Conservation (phyloP, 1,284 basidiomycete species). For the Coniferiporia weirii region DNA sequence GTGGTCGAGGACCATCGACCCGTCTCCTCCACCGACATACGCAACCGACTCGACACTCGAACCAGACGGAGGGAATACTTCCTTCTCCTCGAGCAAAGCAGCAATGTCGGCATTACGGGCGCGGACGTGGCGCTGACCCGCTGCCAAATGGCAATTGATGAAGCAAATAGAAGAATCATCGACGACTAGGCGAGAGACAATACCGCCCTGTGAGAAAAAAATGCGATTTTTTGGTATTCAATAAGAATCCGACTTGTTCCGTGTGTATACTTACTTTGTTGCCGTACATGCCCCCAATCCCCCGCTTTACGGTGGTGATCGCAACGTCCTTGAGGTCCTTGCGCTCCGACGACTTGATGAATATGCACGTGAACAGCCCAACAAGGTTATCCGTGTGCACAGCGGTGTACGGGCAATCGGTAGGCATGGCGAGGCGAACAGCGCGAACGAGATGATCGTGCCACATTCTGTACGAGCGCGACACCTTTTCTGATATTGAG, state of each 20-base stretch:
- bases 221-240: no score
- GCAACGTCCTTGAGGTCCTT: slow-evolving; percentile 62
- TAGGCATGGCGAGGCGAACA: slow-evolving; percentile 64
- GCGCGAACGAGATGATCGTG: slow-evolving; percentile 75
- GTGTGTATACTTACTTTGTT: slow-evolving; percentile 68
- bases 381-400: slow-evolving; percentile 87
- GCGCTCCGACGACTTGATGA: slow-evolving; percentile 68
- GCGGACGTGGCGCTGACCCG: slow-evolving; percentile 81
- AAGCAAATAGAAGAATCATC: slow-evolving; percentile 92
- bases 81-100: slow-evolving; percentile 78
- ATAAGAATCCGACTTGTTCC: not conserved
- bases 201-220: slow-evolving; percentile 62
- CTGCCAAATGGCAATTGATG: slow-evolving; percentile 94
- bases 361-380: slow-evolving; percentile 85
- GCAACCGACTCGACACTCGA: slow-evolving; percentile 48
- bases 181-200: slow-evolving; percentile 84
- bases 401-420: slow-evolving; percentile 67
- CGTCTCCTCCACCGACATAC: slow-evolving; percentile 89
- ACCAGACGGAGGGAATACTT: slow-evolving; percentile 52
- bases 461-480: slow-evolving; percentile 84
- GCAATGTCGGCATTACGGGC: slow-evolving; percentile 84
- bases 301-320: slow-evolving; percentile 82
- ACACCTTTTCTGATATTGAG: slow-evolving; percentile 68
- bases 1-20: slow-evolving; percentile 92
- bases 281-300: slow-evolving; percentile 89